Base-by-base conservation (phyloP, 2,329 filamentous ascomycete species). In the Trichoderma polysporum region DNA sequence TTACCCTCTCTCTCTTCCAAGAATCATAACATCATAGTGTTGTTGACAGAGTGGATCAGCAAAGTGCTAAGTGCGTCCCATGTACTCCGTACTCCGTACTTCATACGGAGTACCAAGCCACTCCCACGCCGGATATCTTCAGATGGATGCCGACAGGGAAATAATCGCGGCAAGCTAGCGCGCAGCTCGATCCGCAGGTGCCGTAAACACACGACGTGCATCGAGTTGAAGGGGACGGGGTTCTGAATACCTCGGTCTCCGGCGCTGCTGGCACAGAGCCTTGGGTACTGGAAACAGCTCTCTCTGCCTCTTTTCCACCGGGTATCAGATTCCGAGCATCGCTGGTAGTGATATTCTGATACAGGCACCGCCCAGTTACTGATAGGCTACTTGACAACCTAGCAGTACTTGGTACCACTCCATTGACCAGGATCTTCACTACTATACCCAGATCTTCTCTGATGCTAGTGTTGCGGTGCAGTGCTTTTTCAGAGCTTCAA, bases 111-210 rank as follows among this genome's bases (percentile, higher is more conserved):
- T 22, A 47, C 54, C 27, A 47, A 19, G 13, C 37, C 41, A 31
- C 54, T 58, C 37, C 54, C 17, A 52, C 31, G 17, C 25, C 27
- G 29, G 15, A 53, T 29, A 12, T 53, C 17, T 53, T 22, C 49
- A 41, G 49, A 29, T 31, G n/a, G 35, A 35, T 53, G 47, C 25
- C 33, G 31, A 37, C 33, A 25, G 25, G 37, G 29, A 45, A 35
- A 37, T 37, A 39, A 64, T 56, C 37, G n/a, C 61, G 49, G 37
- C 50, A 33, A 22, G 27, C 50, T 64, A 56, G 61, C 50, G 61
- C 19, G 35, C 61, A 47, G 29, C 61, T 47, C 39, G 61, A 64
- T 64, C 61, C 61, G 61, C 61, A 56, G 61, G 27, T 64, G 61
- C 61, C 61, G 61, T 56, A 15, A 37, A 33, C 27, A 56, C 27